Base-by-base conservation (phyloP, 2,329 filamentous ascomycete genomes). In the Aspergillus novofumigatus region DNA sequence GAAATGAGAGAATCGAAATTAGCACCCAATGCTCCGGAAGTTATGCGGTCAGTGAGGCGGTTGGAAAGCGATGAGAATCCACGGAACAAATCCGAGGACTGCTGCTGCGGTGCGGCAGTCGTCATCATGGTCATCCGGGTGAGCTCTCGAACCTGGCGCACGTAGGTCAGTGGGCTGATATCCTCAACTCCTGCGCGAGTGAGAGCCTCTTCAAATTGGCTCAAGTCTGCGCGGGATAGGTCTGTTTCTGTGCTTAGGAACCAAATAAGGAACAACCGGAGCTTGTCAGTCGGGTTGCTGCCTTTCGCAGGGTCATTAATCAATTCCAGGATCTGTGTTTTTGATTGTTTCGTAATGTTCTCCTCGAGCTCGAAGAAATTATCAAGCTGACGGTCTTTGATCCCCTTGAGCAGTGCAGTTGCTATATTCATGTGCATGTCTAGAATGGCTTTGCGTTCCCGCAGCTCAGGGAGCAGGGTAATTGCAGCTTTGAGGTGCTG, bases 351-450 rank as follows among this genome's bases (percentile, higher is more conserved):
- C 72, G 88, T 88, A 60, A 97, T 89, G 64, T 88, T 91, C 73
- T 97, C 93, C 72, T 99, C 95, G 5, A 96, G 80, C 71, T 97
- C 91, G 78, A 95, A 99, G 75, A 90, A 99, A 72, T 94, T 94
- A 72, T 99, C 94, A 5, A 99, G 81, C 73, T 97, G 92, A 17
- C 94, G 87, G 65, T 96, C 91, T 72, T 97, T 97, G 74, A 97
- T 96, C 1, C 92, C 92, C 66, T 87, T 85, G 56, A 88, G 75
- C 9, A 89, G 72, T 1, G 91, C 90, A 1, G 92, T 93, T 3
- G 95, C 82, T 58, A 97, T 96, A 71, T 96, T 97, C 94, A 99
- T 99, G 73, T 99, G 94, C 90, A 97, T 97, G 71, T 97, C 94
- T 4, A 99, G 83, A 21, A 88, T 84, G n/a, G 88, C 87, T 72